Evolutionary conservation across 179 eudicot genomes (phyloP), one percentile per base, ranked within the genome.

Genomic region (Drosera spatulata): DNA sequence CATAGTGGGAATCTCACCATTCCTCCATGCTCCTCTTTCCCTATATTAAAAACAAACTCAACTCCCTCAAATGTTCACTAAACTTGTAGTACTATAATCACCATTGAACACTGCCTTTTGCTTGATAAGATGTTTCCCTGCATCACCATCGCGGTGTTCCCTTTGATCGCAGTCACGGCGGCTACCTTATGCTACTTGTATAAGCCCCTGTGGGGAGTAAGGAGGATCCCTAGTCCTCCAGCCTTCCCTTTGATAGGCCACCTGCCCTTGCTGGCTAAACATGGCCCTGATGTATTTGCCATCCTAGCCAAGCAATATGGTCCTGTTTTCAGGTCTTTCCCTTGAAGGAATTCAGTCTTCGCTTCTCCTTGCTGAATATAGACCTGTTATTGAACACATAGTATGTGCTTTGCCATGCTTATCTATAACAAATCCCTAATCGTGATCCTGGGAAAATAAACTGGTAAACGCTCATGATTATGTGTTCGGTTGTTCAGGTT

Each of bases 211-310:
- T 82, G 87, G 96, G 74, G 79, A 54, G 91, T 88, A 2, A 77
- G 88, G 60, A 74, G 73, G 69, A 70, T 88, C 1, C 96, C 95
- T 40, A 88, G 91, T 10, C 95, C 95, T 66, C 75, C 81, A 10
- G 72, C 84, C 37, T 48, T 77, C 59, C 95, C 95, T 12, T 74
- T 88, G 43, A 55, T 88, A 14, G 96, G 96, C 43, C 94, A 88
- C 71, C 73, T 88, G 50, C 96, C 83, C 50, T 71, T 84, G 78
- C 69, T 88, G 65, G 91, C 96, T 44, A 84, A 77, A 71, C 71
- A 82, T 69, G 95, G 95, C 47, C 88, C 91, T 61, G 80, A 75
- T 40, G 78, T 84, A 50, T 88, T 88, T 83, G 64, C 83, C 39
- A 64, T 80, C 56, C 80, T 88, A 43, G 82, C 95, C 67, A 73